A percentile compares a stretch with the other conserved stretches of the same genome.
Evolutionary conservation across 257 asterid species (phyloP).

Genomic region (Solanum peruvianum): DNA sequence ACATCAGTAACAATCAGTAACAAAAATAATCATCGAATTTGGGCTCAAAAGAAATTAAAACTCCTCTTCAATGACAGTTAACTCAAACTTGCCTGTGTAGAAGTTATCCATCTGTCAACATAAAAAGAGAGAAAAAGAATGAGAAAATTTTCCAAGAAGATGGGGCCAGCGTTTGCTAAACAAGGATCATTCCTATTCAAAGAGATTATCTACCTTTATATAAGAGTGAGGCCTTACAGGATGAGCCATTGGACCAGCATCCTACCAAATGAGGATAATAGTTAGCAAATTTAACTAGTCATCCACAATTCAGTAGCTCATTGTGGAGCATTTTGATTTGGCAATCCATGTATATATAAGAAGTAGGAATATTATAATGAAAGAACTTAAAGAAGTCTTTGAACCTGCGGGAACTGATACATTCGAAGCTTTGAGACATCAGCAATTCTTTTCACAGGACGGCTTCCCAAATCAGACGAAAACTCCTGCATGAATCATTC

Average conservation of each 20-base stretch:
- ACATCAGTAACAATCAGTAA: slow-evolving; percentile 10
- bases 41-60: not conserved
- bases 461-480: slow-evolving; percentile 85
- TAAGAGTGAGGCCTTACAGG: slow-evolving; percentile 83
- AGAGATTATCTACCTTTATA: slow-evolving; percentile 41
- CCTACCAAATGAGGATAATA: slow-evolving; percentile 30
- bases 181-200: not conserved
- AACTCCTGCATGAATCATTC: slow-evolving; percentile 39
- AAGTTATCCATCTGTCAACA: slow-evolving; percentile 74
- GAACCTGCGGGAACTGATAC: slow-evolving; percentile 74
- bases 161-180: not conserved
- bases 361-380: not conserved
- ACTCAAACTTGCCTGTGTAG: slow-evolving; percentile 56
- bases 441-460: slow-evolving; percentile 65
- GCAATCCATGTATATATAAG: not conserved
- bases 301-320: not conserved
- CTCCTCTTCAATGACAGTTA: not conserved
- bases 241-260: slow-evolving; percentile 92
- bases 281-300: not conserved
- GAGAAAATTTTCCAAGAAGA: not conserved
- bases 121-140: slow-evolving; percentile 5
- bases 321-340: not conserved
- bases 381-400: not conserved
- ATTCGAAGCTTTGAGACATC: slow-evolving; percentile 65
- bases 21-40: not conserved